Percentiles rank a stretch among this genome's conserved stretches.
Evolutionary conservation across 306 rosid genomes (phyloP).

Genomic region (Arachis hypogaea): DNA sequence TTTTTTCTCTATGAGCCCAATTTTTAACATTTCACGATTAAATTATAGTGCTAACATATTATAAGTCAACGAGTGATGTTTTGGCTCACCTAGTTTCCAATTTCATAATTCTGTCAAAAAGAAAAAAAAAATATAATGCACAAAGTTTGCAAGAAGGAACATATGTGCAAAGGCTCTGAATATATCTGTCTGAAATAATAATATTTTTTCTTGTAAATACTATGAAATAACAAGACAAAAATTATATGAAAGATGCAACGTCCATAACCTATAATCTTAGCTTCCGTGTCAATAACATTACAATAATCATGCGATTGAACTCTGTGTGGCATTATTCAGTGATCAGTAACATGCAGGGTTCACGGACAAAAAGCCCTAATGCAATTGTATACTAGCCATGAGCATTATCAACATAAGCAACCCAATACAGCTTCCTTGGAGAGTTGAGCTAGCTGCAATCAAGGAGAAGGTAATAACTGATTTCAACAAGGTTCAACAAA

Average conservation of each 20-base stretch:
- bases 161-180: no score
- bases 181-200: neutral
- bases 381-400: constrained; percentile 37
- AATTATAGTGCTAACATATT: no score
- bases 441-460: constrained; percentile 45
- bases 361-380: constrained; percentile 6
- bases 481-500: neutral
- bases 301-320: neutral
- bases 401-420: constrained; percentile 31
- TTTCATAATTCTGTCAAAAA: no score
- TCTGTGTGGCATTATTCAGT: constrained; percentile 10
- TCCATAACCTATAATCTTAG: neutral
- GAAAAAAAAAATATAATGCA: no score
- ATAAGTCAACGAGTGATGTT: no score
- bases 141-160: no score
- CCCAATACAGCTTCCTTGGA: constrained; percentile 39
- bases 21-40: no score
- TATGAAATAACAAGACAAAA: neutral
- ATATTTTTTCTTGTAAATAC: neutral
- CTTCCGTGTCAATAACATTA: neutral
- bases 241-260: neutral
- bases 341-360: constrained; percentile 4
- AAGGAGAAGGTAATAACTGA: neutral
- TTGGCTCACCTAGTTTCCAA: no score
- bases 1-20: no score